Percentiles rank a stretch among this genome's conserved stretches.
Evolutionary conservation across 192 early-diverging fungal genomes (phyloP).

Genomic region (Coemansia furcata): DNA sequence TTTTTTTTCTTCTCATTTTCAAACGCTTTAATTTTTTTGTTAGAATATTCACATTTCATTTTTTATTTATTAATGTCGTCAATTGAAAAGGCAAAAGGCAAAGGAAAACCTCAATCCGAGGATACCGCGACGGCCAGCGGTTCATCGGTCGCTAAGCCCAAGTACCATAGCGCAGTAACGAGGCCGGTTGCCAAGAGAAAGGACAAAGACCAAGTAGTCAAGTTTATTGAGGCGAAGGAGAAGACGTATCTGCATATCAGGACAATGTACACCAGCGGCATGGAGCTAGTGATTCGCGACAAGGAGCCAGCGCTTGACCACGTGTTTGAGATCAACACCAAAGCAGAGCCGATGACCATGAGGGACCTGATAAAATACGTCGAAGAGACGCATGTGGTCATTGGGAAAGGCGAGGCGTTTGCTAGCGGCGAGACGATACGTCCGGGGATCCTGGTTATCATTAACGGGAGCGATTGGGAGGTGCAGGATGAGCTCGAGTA

Average conservation of each 20-base stretch:
- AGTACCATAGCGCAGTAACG: background rate
- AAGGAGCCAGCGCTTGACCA: slow-evolving; percentile 55
- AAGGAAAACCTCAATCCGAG: background rate
- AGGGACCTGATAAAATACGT: slow-evolving; percentile 71
- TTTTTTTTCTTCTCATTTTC: background rate
- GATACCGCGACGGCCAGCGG: background rate
- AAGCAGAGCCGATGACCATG: slow-evolving; percentile 53
- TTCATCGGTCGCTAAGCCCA: background rate
- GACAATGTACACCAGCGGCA: slow-evolving; percentile 70
- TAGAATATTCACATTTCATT: background rate
- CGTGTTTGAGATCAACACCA: slow-evolving; percentile 20
- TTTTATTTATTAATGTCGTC: background rate
- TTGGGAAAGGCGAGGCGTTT: slow-evolving; percentile 84
- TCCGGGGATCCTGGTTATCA: slow-evolving; percentile 90
- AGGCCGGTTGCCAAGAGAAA: background rate
- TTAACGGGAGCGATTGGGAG: slow-evolving; percentile 97
- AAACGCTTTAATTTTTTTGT: background rate
- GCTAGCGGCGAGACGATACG: slow-evolving; percentile 79
- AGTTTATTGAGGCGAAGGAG: too few species aligned
- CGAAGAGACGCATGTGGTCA: slow-evolving; percentile 60
- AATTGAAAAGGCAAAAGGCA: background rate
- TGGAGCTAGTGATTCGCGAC: slow-evolving; percentile 89
- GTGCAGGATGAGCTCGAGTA: slow-evolving; percentile 87
- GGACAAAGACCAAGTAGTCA: background rate
- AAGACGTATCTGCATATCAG: slow-evolving; percentile 3